Evolutionary conservation across 2,329 filamentous ascomycete genomes (phyloP), one percentile per base, ranked within the genome.

Genomic region (Monosporascus sp.): DNA sequence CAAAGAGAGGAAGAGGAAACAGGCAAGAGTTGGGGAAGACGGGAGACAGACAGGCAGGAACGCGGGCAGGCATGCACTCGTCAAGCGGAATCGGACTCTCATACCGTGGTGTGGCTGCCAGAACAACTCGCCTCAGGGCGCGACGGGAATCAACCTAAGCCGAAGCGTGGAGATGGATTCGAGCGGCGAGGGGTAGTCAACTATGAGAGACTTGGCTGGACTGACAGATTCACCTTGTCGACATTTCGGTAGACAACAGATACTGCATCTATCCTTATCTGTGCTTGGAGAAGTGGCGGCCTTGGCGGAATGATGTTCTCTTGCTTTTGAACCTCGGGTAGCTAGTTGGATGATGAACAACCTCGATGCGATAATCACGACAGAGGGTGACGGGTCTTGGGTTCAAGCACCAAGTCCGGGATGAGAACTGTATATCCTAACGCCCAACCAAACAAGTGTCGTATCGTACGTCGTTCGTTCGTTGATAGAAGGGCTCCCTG

Each of bases 81-180:
- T 35, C 9, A 35, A 35, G 31, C 11, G 5, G 11, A 35, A 35
- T 35, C 31, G 31, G 31, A 35, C 11, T 52, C 25, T 37, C 45
- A 48, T 50, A 52, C 43, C 31, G 48, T 52, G 37, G 52, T 55
- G 52, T 52, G 39, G 49, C 39, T 52, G 52, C 58, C 57, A 53
- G 55, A 57, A 20, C 18, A 43, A 43, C 18, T 20, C n/a, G 14
- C 3, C n/a, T 18, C 18, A 9, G 24, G 22, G 11, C 14, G 39
- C 7, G 24, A 27, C 17, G 43, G 9, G 43, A 46, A 22, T 6
- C 24, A 17, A 31, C 8, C 7, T 18, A 20, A 41, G 38, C 38
- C 9, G 38, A 41, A 14, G 38, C 38, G 18, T n/a, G 38, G 38
- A n/a, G 43, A 46, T 46, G n/a, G 14, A 22, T 14, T 6, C 14